Base-by-base conservation (phyloP, 2,329 filamentous ascomycete genomes). In the Paradendryphiella salina region DNA sequence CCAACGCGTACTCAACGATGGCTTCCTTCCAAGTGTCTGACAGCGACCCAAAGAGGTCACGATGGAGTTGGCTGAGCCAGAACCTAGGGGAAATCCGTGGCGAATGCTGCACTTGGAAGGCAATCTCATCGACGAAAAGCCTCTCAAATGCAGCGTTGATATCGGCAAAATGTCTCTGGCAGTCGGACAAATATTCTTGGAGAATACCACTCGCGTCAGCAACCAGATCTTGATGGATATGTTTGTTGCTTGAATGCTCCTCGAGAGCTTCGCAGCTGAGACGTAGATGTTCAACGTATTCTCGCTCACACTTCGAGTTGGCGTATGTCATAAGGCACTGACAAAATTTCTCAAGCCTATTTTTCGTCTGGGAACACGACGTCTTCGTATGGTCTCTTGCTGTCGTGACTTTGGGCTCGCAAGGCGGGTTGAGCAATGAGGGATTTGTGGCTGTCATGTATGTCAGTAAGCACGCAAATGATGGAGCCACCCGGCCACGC, bases 1-100 rank as follows among this genome's bases (percentile, higher is more conserved):
- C 61, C 8, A 67, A 40, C 0, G 53, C 68, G 56, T 67, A 70
- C 10, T 57, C 32, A 5, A 72, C 49, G 7, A 72, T 39, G 1
- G 10, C 26, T 5, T 8, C 23, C 23, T 63, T 63, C 70, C 70
- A 72, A 0, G 47, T n/a, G 2, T 23, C 5, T 5, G 64, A 18
- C 0, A 72, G 37, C 0, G 6, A 14, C 1, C 56, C 33, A 14
- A 59, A 68, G 2, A 51, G 50, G 1, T 63, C 50, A 1, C 41
- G 40, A 31, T 66, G 50, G 6, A 72, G 49, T 32, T 64, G 61
- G 10, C 52, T 31, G 6, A 72, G 49, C 59, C 66, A 66, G 13
- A 66, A 66, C 4, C 34, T 57, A 14, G 65, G 60, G 4, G 58
- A 59, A 3, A 61, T 20, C 0, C 69, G 62, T 10, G 64, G 65